Evolutionary conservation across 495 filamentous ascomycete species (phyloP), one percentile per base, ranked within the genome.

Genomic region (Delitschia confertaspora): DNA sequence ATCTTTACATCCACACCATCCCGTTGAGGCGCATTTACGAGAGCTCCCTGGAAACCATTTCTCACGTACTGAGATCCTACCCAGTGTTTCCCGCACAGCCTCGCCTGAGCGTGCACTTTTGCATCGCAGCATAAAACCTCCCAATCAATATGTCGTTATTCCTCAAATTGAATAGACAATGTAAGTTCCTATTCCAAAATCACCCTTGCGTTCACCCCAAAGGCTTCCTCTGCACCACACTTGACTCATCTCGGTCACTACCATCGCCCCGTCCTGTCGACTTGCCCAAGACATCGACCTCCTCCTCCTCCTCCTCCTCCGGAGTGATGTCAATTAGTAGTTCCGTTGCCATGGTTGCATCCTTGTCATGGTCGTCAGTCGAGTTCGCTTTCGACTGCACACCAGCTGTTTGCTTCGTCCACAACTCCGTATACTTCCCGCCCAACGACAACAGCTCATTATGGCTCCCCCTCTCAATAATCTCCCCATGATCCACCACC

Each of bases 381-480:
- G 38, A 42, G 17, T 36, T 5, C 1, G 16, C 20, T 2, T 1
- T 1, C 27, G 34, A 40, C 21, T 19, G 1, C 7, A 31, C 24
- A 2, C 47, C 47, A 4, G 48, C 49, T 2, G 49, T 63, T 19
- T 47, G 49, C 27, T 47, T 53, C 1, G 11, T 37, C 49, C 54
- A 57, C 21, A 58, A 25, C 33, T 54, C 42, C 8, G 26, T 23
- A 27, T 58, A 58, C 50, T 50, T 43, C 18, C 55, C 55, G 3
- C 42, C 38, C 16, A 13, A 27, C 25, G 27, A 40, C 13, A 58
- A n/a, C 42, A 69, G 26, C 26, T 63, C 62, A 25, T 32, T 25
- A 59, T 69, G 65, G 1, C 26, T 65, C 9, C 65, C 65, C 1
- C 41, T 22, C 41, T 69, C 65, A 19, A 62, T 49, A 2, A 67